Evolutionary conservation across 345 rosid species (phyloP), one percentile per base, ranked within the genome.

Genomic region (Clarkia xantiana): DNA sequence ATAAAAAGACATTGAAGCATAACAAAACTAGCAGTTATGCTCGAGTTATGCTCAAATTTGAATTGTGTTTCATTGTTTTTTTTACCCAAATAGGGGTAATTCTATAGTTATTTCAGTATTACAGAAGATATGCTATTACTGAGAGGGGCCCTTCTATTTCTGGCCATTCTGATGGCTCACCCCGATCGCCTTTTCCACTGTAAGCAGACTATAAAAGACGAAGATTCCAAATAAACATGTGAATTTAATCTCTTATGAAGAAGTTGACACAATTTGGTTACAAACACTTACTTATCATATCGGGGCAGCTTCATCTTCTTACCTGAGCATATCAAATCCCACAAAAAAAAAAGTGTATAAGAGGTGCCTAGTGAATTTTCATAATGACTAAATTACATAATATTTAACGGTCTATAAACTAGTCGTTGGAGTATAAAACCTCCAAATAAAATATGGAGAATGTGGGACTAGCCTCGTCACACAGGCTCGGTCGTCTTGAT

Each of bases 241-340:
- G 41, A 36, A 18, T 18, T 17, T 14, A 49, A 45, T 65, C 42
- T 29, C 36, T 29, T 38, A 40, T 40, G 40, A 14, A 51, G 47
- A 45, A 44, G 10, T 0, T 10, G 58, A 18, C 42, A 10, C 18
- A 40, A 16, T 40, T 40, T 2, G 14, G 41, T 36, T 34, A 19
- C 17, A 25, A 25, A 45, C 42, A 59, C 85, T 69, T 61, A 82
- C 98, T 91, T 91, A 56, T 86, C 77, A 57, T 91, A 91, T 15
- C 95, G 82, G 18, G 98, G 98, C 38, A 91, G 69, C 70, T 77
- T 81, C 96, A 91, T 80, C 83, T 78, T 86, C 72, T 47, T 70
- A 53, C 94, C 98, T 86, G 69, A 61, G 52, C 44, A 65, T 61
- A 54, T 52, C 42, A 58, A 69, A 58, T 54, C 47, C 40, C 48